Base-by-base conservation (phyloP, 257 asterid genomes). In the Prunella vulgaris region DNA sequence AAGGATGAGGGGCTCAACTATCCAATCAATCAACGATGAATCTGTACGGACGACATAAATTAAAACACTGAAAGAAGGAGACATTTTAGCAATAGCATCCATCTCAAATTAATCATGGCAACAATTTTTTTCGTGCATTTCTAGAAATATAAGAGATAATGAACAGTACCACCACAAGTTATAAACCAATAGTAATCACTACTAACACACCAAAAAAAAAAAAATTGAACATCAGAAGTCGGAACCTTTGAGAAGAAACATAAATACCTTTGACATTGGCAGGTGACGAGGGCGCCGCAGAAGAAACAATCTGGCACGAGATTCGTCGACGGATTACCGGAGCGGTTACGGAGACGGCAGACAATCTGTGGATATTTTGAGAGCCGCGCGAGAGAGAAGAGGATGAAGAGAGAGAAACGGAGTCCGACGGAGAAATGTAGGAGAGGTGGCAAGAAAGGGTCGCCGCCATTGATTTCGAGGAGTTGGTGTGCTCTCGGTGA, bases 291-390 rank as follows among this genome's bases (percentile, higher is more conserved):
- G 86, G 73, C 25, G 77, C 78, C 25, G 77, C 78, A 70, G 95
- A 58, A 70, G 87, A 76, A 76, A 79, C 85, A 63, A 73, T 30
- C 74, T 85, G 98, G 78, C 96, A 90, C 40, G 87, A 82, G 86
- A 93, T 73, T 76, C 78, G 81, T 66, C 78, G 89, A 67, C 82
- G 80, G 72, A 70, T 72, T 21, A 75, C 73, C 35, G 85, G 84
- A 64, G 86, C 58, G 14, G 84, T 33, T 3, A 38, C 20, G 20
- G 76, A 69, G 68, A 66, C 75, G 35, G 78, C 69, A 54, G 81
- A 25, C 60, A 78, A 60, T 44, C 73, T 77, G 10, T 65, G 72
- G 40, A 82, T 74, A 14, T 49, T 68, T 33, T 28, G 79, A 53
- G 69, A 73, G 77, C 82, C 62, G 70, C 46, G 70, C 58, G 82